A percentile compares a stretch with the other conserved stretches of the same genome.
These are phyloP conservation scores for Agaricus bisporus DNA, from an alignment of 768 basidiomycete species.

Conservation along the genomic window DNA sequence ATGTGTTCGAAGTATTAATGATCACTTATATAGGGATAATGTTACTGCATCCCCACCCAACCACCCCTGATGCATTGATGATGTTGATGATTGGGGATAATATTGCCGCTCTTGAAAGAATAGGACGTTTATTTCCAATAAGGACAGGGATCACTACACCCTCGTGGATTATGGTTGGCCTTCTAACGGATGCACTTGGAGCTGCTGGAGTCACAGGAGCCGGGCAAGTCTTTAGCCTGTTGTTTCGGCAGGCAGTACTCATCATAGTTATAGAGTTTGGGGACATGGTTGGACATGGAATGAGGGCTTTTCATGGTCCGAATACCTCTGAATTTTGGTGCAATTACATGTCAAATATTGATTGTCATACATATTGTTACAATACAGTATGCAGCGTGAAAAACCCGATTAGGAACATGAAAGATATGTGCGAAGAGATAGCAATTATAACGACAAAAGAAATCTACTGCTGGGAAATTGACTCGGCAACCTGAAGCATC, in stretches of 20 bases:
- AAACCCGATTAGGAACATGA: slow-evolving; percentile 55
- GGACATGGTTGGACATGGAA: slow-evolving; percentile 27
- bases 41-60: slow-evolving; percentile 65
- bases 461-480: slow-evolving; percentile 75
- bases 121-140: slow-evolving; percentile 70
- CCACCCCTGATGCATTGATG: slow-evolving; percentile 13
- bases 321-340: slow-evolving; percentile 11
- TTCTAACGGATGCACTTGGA: slow-evolving; percentile 47
- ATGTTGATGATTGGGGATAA: slow-evolving; percentile 58
- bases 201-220: slow-evolving; percentile 72
- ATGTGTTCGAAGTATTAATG: background rate
- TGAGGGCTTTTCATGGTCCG: slow-evolving; percentile 8
- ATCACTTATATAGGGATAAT: slow-evolving; percentile 13
- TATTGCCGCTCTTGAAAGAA: slow-evolving; percentile 54
- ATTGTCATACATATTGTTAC: slow-evolving; percentile 54
- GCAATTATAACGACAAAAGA: slow-evolving; percentile 49
- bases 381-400: slow-evolving; percentile 75
- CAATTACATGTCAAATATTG: slow-evolving; percentile 5
- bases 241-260: background rate
- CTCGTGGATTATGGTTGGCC: slow-evolving; percentile 69
- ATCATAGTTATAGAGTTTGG: slow-evolving; percentile 17
- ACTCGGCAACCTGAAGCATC: slow-evolving; percentile 58
- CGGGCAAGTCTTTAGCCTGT: slow-evolving; percentile 45
- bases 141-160: slow-evolving; percentile 75
- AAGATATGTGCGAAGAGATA: slow-evolving; percentile 78